Evolutionary conservation across 768 basidiomycete genomes (phyloP).

Genomic region (Agaricus sinodeliciosus): DNA sequence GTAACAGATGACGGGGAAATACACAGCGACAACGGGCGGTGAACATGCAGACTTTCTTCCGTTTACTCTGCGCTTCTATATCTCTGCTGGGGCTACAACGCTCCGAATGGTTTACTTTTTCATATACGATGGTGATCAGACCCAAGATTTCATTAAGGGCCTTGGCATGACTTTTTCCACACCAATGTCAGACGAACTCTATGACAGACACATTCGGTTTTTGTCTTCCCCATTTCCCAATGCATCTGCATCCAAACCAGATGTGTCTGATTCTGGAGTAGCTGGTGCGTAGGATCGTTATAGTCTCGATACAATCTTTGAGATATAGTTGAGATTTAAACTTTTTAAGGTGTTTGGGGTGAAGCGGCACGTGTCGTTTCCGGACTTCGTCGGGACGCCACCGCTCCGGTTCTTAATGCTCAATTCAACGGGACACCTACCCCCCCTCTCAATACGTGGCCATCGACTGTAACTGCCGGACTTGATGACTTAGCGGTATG

Average conservation of each 20-base stretch:
- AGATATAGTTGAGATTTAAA: neutral
- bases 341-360: conserved; percentile 25
- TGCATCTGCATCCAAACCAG: conserved; percentile 8
- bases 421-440: conserved; percentile 29
- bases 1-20: conserved; percentile 27
- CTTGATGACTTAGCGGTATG: conserved; percentile 24
- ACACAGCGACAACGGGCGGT: conserved; percentile 18
- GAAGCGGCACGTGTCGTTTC: conserved; percentile 30
- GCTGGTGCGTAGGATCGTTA: neutral
- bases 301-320: neutral
- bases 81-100: conserved; percentile 25
- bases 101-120: conserved; percentile 31
- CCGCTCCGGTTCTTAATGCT: conserved; percentile 27
- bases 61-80: conserved; percentile 29
- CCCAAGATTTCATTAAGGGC: conserved; percentile 31
- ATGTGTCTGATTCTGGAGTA: neutral
- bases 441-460: conserved; percentile 28
- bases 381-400: conserved; percentile 30
- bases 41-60: conserved; percentile 28
- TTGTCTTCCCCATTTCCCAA: conserved; percentile 15
- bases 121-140: conserved; percentile 31
- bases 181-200: conserved; percentile 26
- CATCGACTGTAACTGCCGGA: conserved; percentile 25
- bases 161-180: conserved; percentile 27
- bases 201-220: conserved; percentile 31